phyloP scores from a whole-genome alignment of 2,329 filamentous ascomycete genomes.

The Xylariales sp. region DNA sequence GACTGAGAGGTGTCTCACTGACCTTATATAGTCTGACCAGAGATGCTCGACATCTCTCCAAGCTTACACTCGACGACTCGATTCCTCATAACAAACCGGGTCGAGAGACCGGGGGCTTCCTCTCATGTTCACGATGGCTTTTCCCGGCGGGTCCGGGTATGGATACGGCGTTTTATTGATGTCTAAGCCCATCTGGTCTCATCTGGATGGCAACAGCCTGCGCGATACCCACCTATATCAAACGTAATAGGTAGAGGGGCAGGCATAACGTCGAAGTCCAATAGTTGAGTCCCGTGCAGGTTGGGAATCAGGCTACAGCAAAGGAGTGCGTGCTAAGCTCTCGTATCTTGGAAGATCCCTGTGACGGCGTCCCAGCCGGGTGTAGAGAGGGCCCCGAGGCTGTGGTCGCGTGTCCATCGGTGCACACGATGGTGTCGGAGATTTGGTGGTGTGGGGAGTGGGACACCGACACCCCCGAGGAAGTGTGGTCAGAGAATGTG shows the following conservation, averaged over 20 bases:
- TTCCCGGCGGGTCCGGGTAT: slow-evolving; percentile 14
- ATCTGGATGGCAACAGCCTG: slow-evolving; percentile 6
- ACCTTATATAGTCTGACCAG: slow-evolving; percentile 25
- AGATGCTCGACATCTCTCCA: neutral
- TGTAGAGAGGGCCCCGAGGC: slow-evolving; percentile 14
- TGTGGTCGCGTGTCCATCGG: slow-evolving; percentile 25
- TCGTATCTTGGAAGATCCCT: slow-evolving; percentile 18
- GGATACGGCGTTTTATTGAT: slow-evolving; percentile 6
- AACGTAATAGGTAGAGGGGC: neutral
- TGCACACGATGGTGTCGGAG: slow-evolving; percentile 19
- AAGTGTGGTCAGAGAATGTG: slow-evolving; percentile 14
- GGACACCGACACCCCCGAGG: neutral
- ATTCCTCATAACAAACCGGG: neutral
- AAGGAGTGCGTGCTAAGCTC: slow-evolving; percentile 4
- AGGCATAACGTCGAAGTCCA: slow-evolving; percentile 10
- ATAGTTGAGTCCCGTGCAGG: slow-evolving; percentile 20
- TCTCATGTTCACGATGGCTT: slow-evolving; percentile 20
- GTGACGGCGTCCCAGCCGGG: slow-evolving; percentile 8
- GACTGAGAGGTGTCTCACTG: slow-evolving; percentile 4
- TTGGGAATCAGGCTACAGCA: slow-evolving; percentile 8
- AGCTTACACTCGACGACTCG: neutral
- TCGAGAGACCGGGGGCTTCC: neutral
- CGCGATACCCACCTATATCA: slow-evolving; percentile 9
- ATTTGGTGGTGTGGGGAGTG: slow-evolving; percentile 7
- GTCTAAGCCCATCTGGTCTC: neutral